Evolutionary conservation across 2,329 filamentous ascomycete genomes (phyloP).

Genomic region (Arthrobotrys entomopaga): DNA sequence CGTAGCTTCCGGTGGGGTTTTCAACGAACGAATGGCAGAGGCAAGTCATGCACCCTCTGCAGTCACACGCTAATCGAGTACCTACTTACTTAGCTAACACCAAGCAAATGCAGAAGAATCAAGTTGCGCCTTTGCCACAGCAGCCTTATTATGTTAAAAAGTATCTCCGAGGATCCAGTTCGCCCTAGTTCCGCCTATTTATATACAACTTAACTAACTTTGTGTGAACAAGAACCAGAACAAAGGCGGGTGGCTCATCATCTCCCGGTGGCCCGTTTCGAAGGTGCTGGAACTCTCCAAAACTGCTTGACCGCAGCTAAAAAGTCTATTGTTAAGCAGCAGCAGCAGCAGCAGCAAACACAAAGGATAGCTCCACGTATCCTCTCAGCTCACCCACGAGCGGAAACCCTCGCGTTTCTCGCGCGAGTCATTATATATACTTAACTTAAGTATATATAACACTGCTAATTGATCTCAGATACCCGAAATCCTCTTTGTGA

Average conservation of each 20-base stretch:
- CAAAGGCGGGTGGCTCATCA: background rate
- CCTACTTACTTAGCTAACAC: too few relatives aligned
- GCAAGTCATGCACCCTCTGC: slow-evolving; percentile 22
- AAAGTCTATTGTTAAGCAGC: slow-evolving; percentile 23
- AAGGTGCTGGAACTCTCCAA: slow-evolving; percentile 51
- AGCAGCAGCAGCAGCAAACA: slow-evolving; percentile 11
- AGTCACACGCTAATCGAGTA: slow-evolving; percentile 6
- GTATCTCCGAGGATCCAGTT: slow-evolving; percentile 7
- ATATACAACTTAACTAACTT: background rate
- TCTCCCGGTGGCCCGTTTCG: slow-evolving; percentile 6
- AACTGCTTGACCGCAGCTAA: background rate
- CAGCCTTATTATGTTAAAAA: background rate
- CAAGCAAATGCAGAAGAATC: background rate
- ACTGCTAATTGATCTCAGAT: too few relatives aligned
- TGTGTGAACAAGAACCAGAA: background rate
- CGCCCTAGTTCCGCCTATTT: background rate
- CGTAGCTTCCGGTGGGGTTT: slow-evolving; percentile 25
- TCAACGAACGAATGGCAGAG: slow-evolving; percentile 6
- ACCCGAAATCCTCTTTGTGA: too few relatives aligned
- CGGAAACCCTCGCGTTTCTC: too few relatives aligned
- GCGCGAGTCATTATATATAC: too few relatives aligned
- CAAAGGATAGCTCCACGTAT: slow-evolving; percentile 36
- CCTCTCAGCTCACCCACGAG: too few relatives aligned
- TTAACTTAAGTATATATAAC: too few relatives aligned
- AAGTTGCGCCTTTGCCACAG: slow-evolving; percentile 46